These are phyloP conservation scores for Phylloporus rhodoxanthus DNA, from an alignment of 768 basidiomycete species.

Conservation along the genomic window DNA sequence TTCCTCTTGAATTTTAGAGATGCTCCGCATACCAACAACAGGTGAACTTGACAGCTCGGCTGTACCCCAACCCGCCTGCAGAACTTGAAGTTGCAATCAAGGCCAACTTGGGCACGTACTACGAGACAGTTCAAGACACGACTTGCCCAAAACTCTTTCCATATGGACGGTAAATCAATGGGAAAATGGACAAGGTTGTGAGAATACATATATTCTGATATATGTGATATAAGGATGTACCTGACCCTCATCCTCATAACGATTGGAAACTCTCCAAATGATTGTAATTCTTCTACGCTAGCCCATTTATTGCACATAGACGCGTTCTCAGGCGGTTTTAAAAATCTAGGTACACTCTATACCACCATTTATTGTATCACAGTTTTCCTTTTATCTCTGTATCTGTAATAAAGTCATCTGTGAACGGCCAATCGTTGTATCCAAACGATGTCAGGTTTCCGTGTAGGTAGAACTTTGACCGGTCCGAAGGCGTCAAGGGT, in stretches of 20 bases:
- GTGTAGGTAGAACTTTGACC: not conserved
- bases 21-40: conserved; percentile 20
- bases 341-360: too few relatives aligned
- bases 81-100: conserved; percentile 21
- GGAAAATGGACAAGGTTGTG: too few relatives aligned
- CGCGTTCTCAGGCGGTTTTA: too few relatives aligned
- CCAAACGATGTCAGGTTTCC: not conserved
- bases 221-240: too few relatives aligned
- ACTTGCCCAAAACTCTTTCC: conserved; percentile 15
- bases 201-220: too few relatives aligned
- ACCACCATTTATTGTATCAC: too few relatives aligned
- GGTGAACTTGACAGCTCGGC: conserved; percentile 11
- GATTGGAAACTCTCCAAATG: too few relatives aligned
- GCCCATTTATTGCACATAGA: too few relatives aligned
- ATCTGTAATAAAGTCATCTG: too few relatives aligned
- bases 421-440: not conserved
- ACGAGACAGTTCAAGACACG: conserved; percentile 5
- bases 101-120: conserved; percentile 15
- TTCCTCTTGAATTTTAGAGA: not conserved
- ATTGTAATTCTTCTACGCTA: too few relatives aligned
- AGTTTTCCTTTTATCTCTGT: too few relatives aligned
- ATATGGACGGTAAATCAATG: conserved; percentile 6
- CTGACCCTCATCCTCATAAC: too few relatives aligned
- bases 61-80: conserved; percentile 20
- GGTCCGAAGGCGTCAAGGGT: not conserved